A percentile compares a stretch with the other conserved stretches of the same genome.
Evolutionary conservation across 371 early-diverging fungal species (phyloP).

Genomic region (Antonospora locustae): DNA sequence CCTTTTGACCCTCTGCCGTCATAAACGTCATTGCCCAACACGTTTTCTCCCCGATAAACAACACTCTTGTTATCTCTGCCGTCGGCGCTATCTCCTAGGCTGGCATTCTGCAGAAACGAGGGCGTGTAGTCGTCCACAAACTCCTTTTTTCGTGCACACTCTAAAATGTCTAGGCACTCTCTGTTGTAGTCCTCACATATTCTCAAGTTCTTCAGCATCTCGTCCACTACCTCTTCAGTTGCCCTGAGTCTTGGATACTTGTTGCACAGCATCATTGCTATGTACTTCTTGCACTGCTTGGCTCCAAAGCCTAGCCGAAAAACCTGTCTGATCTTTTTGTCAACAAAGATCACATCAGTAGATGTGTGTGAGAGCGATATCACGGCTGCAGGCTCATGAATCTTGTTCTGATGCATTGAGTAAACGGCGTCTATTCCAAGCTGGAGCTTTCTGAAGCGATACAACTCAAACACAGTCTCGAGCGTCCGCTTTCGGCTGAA

Average conservation of each 20-base stretch:
- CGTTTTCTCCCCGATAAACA: slow-evolving; percentile 9
- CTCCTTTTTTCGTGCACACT: slow-evolving; percentile 26
- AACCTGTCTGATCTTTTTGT: slow-evolving; percentile 23
- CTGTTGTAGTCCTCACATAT: slow-evolving; percentile 30
- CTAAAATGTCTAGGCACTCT: slow-evolving; percentile 36
- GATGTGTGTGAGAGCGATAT: slow-evolving; percentile 16
- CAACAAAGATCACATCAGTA: slow-evolving; percentile 10
- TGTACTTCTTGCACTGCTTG: slow-evolving; percentile 35
- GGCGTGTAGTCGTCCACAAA: slow-evolving; percentile 20
- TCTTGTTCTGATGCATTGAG: slow-evolving; percentile 42
- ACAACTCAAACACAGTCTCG: slow-evolving; percentile 41
- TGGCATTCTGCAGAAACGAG: slow-evolving; percentile 15
- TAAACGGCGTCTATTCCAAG: slow-evolving; percentile 50
- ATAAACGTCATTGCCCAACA: background rate
- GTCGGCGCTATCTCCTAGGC: slow-evolving; percentile 14
- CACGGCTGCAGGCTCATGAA: slow-evolving; percentile 5
- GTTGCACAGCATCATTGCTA: slow-evolving; percentile 27
- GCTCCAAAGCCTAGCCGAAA: slow-evolving; percentile 52
- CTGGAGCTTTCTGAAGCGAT: slow-evolving; percentile 42
- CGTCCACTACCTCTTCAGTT: slow-evolving; percentile 29
- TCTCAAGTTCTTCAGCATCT: slow-evolving; percentile 26
- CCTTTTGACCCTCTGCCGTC: background rate
- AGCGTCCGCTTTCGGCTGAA: slow-evolving; percentile 28
- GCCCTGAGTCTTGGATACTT: slow-evolving; percentile 25
- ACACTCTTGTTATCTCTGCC: background rate